Evolutionary conservation across 2,329 filamentous ascomycete species (phyloP), one percentile per base, ranked within the genome.

Genomic region (Ophiocordyceps robertsii): DNA sequence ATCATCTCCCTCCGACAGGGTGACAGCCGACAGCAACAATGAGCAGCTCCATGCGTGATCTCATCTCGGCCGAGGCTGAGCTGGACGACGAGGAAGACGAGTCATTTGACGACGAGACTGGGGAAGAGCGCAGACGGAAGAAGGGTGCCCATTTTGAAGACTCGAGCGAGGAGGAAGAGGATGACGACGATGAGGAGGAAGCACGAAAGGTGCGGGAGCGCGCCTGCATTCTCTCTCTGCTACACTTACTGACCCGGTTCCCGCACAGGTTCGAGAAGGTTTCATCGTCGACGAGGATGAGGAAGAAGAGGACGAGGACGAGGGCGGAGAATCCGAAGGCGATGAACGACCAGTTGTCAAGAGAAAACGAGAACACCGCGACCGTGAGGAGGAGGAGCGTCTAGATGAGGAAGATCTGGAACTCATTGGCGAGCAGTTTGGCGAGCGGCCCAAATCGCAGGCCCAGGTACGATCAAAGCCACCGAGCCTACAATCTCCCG

Each of bases 321-420:
- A 87, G 52, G 82, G 87, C 43, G 83, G 85, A 46, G 75, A 77
- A 31, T 66, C 65, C 27, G 68, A 74, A 44, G 69, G 62, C 39
- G 69, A 73, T 38, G 69, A 68, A 45, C 70, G 66, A 46, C 73
- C 77, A 32, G 69, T 56, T 11, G 46, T 75, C 49, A 82, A 83
- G 60, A 78, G 80, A 62, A 94, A 92, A 68, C 81, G 86, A 51
- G 80, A 86, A 55, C 69, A 77, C 45, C 67, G 73, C 40, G 84
- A 93, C 57, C 81, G 84, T 43, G 84, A 86, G 56, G 80, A 86
- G 48, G 87, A 94, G 56, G 88, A 90, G 47, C 84, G 86, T 46
- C 76, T 98, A 9, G 92, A 96, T 53, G 90, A 95, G 51, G 92
- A 98, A 60, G 92, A 98, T 70, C 65, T 98, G 44, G 92, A 96